Evolutionary conservation across 768 basidiomycete species (phyloP).

Genomic region (Russula vinacea): DNA sequence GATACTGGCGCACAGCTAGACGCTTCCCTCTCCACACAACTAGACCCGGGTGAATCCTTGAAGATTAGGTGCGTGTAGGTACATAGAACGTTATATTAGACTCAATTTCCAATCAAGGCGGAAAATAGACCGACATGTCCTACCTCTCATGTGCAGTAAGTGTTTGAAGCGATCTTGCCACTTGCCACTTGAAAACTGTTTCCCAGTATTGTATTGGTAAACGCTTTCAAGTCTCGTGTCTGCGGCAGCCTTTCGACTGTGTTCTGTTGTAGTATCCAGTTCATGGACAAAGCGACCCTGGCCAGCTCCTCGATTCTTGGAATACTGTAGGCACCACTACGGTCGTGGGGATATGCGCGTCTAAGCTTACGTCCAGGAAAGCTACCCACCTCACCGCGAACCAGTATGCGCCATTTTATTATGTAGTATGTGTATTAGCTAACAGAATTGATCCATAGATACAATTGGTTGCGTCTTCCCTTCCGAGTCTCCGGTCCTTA

Average conservation of each 20-base stretch:
- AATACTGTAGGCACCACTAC: slow-evolving; percentile 50
- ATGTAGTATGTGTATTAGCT: neutral
- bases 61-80: slow-evolving; percentile 44
- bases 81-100: neutral
- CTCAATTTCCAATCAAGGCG: slow-evolving; percentile 35
- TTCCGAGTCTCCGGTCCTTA: neutral
- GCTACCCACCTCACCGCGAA: slow-evolving; percentile 60
- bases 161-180: slow-evolving; percentile 24
- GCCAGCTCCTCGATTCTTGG: slow-evolving; percentile 67
- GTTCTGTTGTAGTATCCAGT: slow-evolving; percentile 56
- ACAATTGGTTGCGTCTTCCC: slow-evolving; percentile 52
- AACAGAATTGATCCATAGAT: slow-evolving; percentile 43
- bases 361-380: slow-evolving; percentile 40
- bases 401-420: slow-evolving; percentile 45
- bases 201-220: slow-evolving; percentile 56
- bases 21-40: slow-evolving; percentile 41
- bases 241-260: slow-evolving; percentile 17
- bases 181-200: slow-evolving; percentile 8
- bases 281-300: slow-evolving; percentile 74
- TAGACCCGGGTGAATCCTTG: slow-evolving; percentile 52
- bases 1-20: slow-evolving; percentile 62
- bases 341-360: neutral
- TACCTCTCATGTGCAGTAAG: slow-evolving; percentile 72
- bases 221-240: slow-evolving; percentile 6
- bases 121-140: slow-evolving; percentile 65